Evolutionary conservation across 768 basidiomycete genomes (phyloP).

Genomic region (Leccinum pellstonianum): DNA sequence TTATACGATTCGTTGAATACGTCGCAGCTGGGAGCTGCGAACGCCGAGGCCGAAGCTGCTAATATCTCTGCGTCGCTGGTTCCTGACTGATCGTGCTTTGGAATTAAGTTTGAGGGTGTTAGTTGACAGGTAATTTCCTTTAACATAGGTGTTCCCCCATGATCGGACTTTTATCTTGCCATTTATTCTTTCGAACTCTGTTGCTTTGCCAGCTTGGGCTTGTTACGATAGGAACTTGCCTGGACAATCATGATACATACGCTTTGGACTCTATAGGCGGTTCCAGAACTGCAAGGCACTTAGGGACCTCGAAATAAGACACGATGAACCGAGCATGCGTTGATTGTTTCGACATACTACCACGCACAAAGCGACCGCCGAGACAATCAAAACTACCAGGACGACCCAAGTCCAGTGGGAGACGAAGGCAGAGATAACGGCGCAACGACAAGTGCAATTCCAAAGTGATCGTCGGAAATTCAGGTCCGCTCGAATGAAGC

Average conservation of each 20-base stretch:
- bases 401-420: not conserved
- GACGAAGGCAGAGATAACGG: not conserved
- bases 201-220: not conserved
- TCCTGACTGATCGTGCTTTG: slow-evolving; percentile 6
- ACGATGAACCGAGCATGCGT: not conserved
- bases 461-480: not conserved
- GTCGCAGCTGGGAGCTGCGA: slow-evolving; percentile 23
- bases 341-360: not conserved
- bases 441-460: not conserved
- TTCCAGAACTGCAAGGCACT: not conserved
- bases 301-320: too few species aligned
- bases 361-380: not conserved
- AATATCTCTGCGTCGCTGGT: slow-evolving; percentile 21
- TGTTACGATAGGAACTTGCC: not conserved
- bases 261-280: not conserved
- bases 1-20: slow-evolving; percentile 16
- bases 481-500: not conserved
- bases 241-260: not conserved
- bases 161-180: not conserved
- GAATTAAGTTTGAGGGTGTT: not conserved
- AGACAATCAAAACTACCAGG: not conserved
- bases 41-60: slow-evolving; percentile 17
- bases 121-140: not conserved
- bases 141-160: not conserved
- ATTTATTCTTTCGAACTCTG: not conserved